Conservation (phyloP, 2,329 filamentous ascomycete species). For the Calonectria hawksworthii region DNA sequence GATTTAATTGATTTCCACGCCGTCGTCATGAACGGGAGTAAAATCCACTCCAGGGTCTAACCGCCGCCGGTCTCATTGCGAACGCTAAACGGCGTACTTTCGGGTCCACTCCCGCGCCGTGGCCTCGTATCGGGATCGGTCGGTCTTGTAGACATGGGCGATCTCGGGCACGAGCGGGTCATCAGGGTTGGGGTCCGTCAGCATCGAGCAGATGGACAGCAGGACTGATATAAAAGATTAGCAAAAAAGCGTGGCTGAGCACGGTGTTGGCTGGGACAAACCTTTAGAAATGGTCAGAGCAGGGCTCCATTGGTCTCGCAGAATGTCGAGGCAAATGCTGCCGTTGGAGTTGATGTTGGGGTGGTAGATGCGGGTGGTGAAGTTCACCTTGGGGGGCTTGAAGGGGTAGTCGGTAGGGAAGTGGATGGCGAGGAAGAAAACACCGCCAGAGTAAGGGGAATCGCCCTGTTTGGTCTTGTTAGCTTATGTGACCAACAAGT, state of each 20-base stretch:
- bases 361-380: slow-evolving; percentile 99
- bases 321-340: slow-evolving; percentile 98
- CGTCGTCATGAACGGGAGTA: slow-evolving; percentile 45
- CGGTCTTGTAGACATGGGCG: slow-evolving; percentile 99
- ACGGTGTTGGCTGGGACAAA: slow-evolving; percentile 54
- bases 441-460: slow-evolving; percentile 96
- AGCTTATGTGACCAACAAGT: slow-evolving; percentile 41
- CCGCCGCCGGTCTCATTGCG: slow-evolving; percentile 35
- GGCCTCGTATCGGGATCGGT: slow-evolving; percentile 94
- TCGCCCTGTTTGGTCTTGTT: slow-evolving; percentile 75
- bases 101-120: slow-evolving; percentile 98
- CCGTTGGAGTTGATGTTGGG: slow-evolving; percentile 99
- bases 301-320: slow-evolving; percentile 99
- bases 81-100: slow-evolving; percentile 91
- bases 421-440: slow-evolving; percentile 99
- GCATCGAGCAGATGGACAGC: slow-evolving; percentile 99
- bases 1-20: slow-evolving; percentile 44
- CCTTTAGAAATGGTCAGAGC: slow-evolving; percentile 99
- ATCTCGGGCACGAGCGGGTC: slow-evolving; percentile 99
- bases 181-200: slow-evolving; percentile 99
- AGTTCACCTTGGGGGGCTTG: slow-evolving; percentile 99
- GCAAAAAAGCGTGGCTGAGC: slow-evolving; percentile 16
- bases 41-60: slow-evolving; percentile 46
- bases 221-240: slow-evolving; percentile 74
- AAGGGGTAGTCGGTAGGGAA: slow-evolving; percentile 99